These are phyloP conservation scores for Gonapodya sp. DNA, from an alignment of 192 early-diverging fungal species.

Conservation along the genomic window DNA sequence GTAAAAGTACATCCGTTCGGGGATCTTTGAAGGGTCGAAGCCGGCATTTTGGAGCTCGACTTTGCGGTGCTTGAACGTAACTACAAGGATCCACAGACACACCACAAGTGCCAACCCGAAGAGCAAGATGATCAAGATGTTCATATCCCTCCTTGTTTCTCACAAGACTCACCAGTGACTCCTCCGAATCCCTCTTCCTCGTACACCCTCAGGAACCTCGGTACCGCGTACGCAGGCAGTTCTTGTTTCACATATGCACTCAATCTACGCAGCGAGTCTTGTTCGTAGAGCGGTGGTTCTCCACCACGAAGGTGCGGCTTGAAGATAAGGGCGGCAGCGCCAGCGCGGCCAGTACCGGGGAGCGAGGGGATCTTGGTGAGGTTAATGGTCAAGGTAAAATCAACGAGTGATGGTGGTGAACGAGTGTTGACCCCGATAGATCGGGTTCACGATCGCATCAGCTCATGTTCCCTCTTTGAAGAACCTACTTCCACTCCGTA, in stretches of 20 bases:
- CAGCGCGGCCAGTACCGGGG: background rate
- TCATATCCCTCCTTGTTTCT: too few relatives aligned
- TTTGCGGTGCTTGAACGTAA: conserved; percentile 9
- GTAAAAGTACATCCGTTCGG: background rate
- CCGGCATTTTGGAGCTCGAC: background rate
- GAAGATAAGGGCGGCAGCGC: background rate
- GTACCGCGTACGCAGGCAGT: background rate
- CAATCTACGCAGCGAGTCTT: background rate
- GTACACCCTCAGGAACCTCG: background rate
- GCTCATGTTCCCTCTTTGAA: too few relatives aligned
- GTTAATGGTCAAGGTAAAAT: background rate
- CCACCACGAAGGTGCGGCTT: background rate
- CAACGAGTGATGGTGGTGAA: background rate
- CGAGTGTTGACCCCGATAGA: background rate
- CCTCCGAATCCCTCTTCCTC: background rate
- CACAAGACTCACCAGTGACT: too few relatives aligned
- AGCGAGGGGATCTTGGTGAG: background rate
- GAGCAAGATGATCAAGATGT: too few relatives aligned
- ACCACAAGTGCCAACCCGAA: too few relatives aligned
- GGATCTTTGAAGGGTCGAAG: background rate
- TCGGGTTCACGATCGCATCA: background rate
- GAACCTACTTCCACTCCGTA: conserved; percentile 55
- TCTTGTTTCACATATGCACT: background rate
- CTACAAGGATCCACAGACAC: too few relatives aligned
- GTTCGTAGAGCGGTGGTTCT: background rate